phyloP scores from a whole-genome alignment of 2,329 filamentous ascomycete genomes.

The Alternaria sp. region DNA sequence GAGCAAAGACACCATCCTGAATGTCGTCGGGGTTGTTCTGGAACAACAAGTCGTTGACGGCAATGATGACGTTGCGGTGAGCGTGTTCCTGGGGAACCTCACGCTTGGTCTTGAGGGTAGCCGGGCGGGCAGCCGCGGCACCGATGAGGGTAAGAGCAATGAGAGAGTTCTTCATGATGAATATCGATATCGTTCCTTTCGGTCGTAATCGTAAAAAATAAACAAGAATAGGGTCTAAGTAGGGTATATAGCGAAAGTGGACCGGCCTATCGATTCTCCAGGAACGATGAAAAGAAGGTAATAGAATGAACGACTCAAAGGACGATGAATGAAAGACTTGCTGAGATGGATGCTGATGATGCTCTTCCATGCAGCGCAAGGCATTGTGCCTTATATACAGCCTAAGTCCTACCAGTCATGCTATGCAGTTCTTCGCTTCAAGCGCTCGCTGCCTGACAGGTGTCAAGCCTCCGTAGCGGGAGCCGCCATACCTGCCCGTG shows the following conservation, averaged over 20 bases:
- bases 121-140: conserved; percentile 38
- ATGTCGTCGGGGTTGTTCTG: conserved; percentile 59
- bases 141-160: conserved; percentile 39
- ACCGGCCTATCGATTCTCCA: conserved; percentile 48
- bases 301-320: conserved; percentile 27
- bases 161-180: conserved; percentile 45
- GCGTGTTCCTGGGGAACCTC: conserved; percentile 66
- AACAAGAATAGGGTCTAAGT: conserved; percentile 5
- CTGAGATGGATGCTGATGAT: conserved; percentile 24
- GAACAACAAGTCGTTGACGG: conserved; percentile 53
- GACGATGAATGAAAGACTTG: conserved; percentile 38
- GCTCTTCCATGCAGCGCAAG: conserved; percentile 13
- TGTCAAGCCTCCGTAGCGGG: conserved; percentile 17
- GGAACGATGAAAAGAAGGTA: conserved; percentile 46
- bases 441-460: conserved; percentile 19
- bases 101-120: conserved; percentile 43
- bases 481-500: conserved; percentile 17
- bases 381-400: conserved; percentile 41
- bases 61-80: conserved; percentile 58
- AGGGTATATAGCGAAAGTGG: conserved; percentile 31
- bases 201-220: conserved; percentile 6
- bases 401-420: conserved; percentile 3
- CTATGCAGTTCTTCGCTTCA: conserved; percentile 18
- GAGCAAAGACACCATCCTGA: conserved; percentile 58
- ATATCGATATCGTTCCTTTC: conserved; percentile 1